Evolutionary conservation across 345 rosid genomes (phyloP).

Genomic region (Eucalyptus leucophloia): DNA sequence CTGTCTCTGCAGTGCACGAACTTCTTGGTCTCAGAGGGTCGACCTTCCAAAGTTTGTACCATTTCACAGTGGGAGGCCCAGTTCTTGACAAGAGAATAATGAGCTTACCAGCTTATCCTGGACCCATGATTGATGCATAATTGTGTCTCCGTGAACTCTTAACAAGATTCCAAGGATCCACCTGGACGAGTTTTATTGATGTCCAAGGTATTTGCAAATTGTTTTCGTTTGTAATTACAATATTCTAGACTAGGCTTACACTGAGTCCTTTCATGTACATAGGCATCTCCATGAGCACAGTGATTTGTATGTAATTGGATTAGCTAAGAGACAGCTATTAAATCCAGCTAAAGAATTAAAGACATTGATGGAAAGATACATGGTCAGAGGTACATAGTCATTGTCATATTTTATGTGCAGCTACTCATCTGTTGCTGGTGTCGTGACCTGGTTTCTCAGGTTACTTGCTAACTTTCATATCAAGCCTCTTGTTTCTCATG

Average conservation of each 20-base stretch:
- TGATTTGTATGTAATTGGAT: background rate
- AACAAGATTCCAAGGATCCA: background rate
- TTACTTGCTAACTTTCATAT: background rate
- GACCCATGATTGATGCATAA: slow-evolving; percentile 44
- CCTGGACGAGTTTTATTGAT: background rate
- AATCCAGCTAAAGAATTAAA: background rate
- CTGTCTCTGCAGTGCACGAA: slow-evolving; percentile 44
- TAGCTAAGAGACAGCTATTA: background rate
- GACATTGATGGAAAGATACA: background rate
- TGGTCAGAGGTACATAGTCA: background rate
- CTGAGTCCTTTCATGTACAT: background rate
- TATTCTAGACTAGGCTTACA: background rate
- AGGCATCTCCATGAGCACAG: background rate
- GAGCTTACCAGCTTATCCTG: slow-evolving; percentile 91
- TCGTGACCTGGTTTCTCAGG: background rate
- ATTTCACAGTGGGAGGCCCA: slow-evolving; percentile 80
- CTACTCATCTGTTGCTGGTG: background rate
- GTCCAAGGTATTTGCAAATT: background rate
- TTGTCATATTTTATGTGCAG: background rate
- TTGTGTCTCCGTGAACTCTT: background rate
- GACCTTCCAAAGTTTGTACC: slow-evolving; percentile 70
- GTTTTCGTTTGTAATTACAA: background rate
- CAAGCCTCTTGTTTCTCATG: background rate
- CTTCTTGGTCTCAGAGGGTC: slow-evolving; percentile 55
- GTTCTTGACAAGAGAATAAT: slow-evolving; percentile 76